These are phyloP conservation scores for Hyphodiscus sp. DNA, from an alignment of 2,329 filamentous ascomycete species.

Conservation along the genomic window DNA sequence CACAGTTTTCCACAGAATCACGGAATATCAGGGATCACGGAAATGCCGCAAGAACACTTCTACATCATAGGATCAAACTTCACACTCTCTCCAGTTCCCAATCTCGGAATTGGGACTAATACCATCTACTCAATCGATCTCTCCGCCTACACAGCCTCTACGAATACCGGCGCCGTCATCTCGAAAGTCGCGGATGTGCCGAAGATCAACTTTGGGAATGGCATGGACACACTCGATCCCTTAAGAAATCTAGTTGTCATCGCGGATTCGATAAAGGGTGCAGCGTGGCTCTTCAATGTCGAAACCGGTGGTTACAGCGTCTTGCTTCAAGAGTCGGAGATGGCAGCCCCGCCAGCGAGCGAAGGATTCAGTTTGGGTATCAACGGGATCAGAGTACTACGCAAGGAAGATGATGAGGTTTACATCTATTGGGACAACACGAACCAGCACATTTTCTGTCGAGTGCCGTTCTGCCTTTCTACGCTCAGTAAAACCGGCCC, in stretches of 20 bases:
- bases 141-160: not conserved
- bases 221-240: constrained; percentile 17
- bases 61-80: constrained; percentile 24
- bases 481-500: constrained; percentile 5
- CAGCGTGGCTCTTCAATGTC: constrained; percentile 24
- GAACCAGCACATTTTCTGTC: constrained; percentile 7
- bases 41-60: constrained; percentile 26
- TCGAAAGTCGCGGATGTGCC: constrained; percentile 16
- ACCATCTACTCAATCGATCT: constrained; percentile 19
- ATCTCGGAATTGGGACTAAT: constrained; percentile 1
- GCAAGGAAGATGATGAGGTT: not conserved
- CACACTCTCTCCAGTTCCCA: constrained; percentile 5
- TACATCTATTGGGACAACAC: constrained; percentile 16
- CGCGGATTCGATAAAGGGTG: constrained; percentile 24
- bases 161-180: constrained; percentile 2
- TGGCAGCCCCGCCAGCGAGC: constrained; percentile 6
- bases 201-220: constrained; percentile 20
- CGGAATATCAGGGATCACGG: constrained; percentile 32
- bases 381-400: constrained; percentile 12
- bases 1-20: constrained; percentile 11
- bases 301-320: constrained; percentile 13
- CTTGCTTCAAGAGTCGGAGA: constrained; percentile 18
- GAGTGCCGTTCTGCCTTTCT: constrained; percentile 10
- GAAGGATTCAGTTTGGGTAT: constrained; percentile 3
- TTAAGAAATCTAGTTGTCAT: constrained; percentile 16